A percentile compares a stretch with the other conserved stretches of the same genome.
These are phyloP conservation scores for Geosmithia morbida DNA, from an alignment of 2,329 filamentous ascomycete genomes.

Conservation along the genomic window DNA sequence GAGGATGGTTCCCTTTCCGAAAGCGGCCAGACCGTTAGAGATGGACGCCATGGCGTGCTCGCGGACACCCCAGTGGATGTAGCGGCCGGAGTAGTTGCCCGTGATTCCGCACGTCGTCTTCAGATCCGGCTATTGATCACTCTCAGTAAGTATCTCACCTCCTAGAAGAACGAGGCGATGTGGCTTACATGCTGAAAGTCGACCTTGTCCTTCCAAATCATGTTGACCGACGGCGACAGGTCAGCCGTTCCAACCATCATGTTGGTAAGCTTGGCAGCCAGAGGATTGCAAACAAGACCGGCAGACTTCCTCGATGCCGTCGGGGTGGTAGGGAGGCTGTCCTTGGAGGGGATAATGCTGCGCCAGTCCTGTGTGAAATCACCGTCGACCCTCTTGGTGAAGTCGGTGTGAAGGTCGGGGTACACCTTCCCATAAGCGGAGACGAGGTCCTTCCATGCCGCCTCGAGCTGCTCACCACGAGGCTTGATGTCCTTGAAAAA, in stretches of 20 bases:
- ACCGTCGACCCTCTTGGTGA: slow-evolving; percentile 30
- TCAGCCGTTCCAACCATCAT: slow-evolving; percentile 41
- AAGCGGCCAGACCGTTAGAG: slow-evolving; percentile 45
- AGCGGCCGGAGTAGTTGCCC: slow-evolving; percentile 38
- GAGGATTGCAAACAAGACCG: slow-evolving; percentile 32
- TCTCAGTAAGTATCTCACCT: no score
- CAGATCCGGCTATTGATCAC: slow-evolving; percentile 15
- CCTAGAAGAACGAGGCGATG: no score
- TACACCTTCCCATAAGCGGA: slow-evolving; percentile 25
- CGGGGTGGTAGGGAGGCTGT: slow-evolving; percentile 25
- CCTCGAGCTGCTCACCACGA: slow-evolving; percentile 27
- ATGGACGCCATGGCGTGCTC: slow-evolving; percentile 48
- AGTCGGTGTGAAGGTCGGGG: slow-evolving; percentile 33
- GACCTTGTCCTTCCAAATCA: slow-evolving; percentile 37
- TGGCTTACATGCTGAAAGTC: slow-evolving; percentile 28
- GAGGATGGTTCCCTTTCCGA: slow-evolving; percentile 35
- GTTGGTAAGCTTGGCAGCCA: slow-evolving; percentile 28
- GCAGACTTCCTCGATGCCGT: slow-evolving; percentile 35
- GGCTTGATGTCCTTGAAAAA: slow-evolving; percentile 32
- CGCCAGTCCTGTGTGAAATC: slow-evolving; percentile 31
- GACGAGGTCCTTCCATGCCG: slow-evolving; percentile 29
- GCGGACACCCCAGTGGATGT: slow-evolving; percentile 45
- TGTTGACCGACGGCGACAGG: slow-evolving; percentile 36
- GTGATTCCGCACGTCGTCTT: slow-evolving; percentile 31
- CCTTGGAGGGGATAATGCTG: slow-evolving; percentile 28